phyloP scores from a whole-genome alignment of 2,329 filamentous ascomycete genomes.

The Hymenoscyphus repandus region DNA sequence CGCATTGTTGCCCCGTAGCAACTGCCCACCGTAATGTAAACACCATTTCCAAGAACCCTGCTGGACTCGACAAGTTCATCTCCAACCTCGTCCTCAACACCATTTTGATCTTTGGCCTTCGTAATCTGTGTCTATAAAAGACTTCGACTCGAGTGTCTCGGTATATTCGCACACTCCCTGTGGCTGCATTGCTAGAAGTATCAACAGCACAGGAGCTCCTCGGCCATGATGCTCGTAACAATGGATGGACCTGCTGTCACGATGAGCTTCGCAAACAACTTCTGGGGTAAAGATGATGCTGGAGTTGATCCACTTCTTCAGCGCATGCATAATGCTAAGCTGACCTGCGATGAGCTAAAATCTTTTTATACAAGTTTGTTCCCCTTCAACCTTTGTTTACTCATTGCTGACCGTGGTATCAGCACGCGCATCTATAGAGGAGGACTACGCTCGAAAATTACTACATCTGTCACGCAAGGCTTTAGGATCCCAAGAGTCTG shows the following conservation, averaged over 20 bases:
- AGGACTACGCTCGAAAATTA: constrained; percentile 90
- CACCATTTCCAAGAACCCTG: too few relatives aligned
- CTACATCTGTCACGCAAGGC: constrained; percentile 81
- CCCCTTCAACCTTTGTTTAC: neutral
- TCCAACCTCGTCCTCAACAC: too few relatives aligned
- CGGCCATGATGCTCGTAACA: constrained; percentile 28
- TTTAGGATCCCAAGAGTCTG: constrained; percentile 80
- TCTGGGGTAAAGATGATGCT: constrained; percentile 98
- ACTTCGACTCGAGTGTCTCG: too few relatives aligned
- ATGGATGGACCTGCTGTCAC: constrained; percentile 33
- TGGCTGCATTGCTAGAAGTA: neutral
- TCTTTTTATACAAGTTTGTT: constrained; percentile 76
- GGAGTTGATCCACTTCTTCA: constrained; percentile 87
- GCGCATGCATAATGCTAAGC: constrained; percentile 91
- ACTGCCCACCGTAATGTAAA: too few relatives aligned
- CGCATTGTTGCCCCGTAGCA: too few relatives aligned
- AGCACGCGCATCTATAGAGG: constrained; percentile 91
- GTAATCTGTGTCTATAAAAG: too few relatives aligned
- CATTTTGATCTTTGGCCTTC: too few relatives aligned
- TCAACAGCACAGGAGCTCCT: neutral
- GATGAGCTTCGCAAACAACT: constrained; percentile 80
- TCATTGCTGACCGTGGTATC: neutral
- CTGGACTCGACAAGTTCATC: too few relatives aligned
- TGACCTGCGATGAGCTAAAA: constrained; percentile 89
- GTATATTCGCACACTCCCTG: too few relatives aligned